Percentiles rank a stretch among this genome's conserved stretches.
These are phyloP conservation scores for Heimioporus retisporus DNA, from an alignment of 1,284 basidiomycete species.

Conservation along the genomic window DNA sequence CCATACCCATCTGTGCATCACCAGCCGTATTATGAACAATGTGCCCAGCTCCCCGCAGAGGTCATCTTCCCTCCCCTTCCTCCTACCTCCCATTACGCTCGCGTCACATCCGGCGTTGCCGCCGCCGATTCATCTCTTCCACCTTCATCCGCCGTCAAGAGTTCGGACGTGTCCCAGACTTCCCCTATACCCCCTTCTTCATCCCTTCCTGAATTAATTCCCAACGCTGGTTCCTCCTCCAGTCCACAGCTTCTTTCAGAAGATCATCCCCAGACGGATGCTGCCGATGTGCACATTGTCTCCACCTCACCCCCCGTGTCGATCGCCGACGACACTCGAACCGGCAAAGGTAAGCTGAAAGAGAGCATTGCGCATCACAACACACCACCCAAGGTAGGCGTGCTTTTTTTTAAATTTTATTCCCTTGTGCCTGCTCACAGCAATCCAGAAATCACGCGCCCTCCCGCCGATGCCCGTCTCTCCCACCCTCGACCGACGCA, in stretches of 20 bases:
- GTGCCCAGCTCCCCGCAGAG: constrained; percentile 61
- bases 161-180: constrained; percentile 30
- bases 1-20: constrained; percentile 70
- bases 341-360: constrained; percentile 28
- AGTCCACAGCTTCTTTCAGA: constrained; percentile 64
- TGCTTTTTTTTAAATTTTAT: not conserved
- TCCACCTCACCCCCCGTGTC: constrained; percentile 24
- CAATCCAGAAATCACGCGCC: constrained; percentile 41
- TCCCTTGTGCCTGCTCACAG: constrained; percentile 11
- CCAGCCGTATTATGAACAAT: constrained; percentile 75
- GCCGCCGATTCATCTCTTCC: constrained; percentile 31
- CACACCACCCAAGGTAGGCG: constrained; percentile 39
- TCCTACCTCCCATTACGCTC: constrained; percentile 57
- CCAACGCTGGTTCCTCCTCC: constrained; percentile 73
- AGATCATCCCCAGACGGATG: constrained; percentile 33
- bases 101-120: constrained; percentile 29
- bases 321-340: constrained; percentile 17
- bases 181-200: constrained; percentile 43
- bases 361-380: constrained; percentile 21
- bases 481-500: constrained; percentile 58
- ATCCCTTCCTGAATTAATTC: constrained; percentile 68
- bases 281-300: constrained; percentile 24
- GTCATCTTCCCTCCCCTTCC: constrained; percentile 78
- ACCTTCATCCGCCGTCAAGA: constrained; percentile 41
- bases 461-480: constrained; percentile 59